Conservation (phyloP, 139 green algal species). For the Coccomyxa sp. region DNA sequence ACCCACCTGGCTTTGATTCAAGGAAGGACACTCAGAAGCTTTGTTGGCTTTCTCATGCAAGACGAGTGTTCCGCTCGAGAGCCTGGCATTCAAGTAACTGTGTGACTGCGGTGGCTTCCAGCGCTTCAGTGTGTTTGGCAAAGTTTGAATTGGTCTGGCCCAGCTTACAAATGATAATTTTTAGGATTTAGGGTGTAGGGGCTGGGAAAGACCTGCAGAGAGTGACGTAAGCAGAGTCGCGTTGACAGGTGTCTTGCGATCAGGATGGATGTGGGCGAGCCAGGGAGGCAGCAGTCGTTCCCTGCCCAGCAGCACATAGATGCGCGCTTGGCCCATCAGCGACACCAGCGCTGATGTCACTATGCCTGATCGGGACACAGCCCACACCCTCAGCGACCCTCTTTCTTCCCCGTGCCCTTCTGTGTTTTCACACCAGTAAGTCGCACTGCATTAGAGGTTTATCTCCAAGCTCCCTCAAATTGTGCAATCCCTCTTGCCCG, state of each 20-base stretch:
- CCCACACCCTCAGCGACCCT: background rate
- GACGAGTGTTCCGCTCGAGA: too few relatives aligned
- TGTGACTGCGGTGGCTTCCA: too few relatives aligned
- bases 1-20: too few relatives aligned
- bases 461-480: too few relatives aligned
- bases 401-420: background rate
- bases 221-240: constrained; percentile 45
- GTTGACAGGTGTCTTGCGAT: constrained; percentile 46
- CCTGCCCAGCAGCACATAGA: constrained; percentile 76
- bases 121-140: too few relatives aligned
- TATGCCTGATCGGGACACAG: constrained; percentile 47
- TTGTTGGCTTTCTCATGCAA: too few relatives aligned
- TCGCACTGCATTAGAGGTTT: background rate
- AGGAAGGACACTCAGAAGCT: too few relatives aligned
- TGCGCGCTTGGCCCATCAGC: constrained; percentile 71
- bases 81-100: too few relatives aligned
- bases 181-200: too few relatives aligned
- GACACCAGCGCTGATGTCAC: constrained; percentile 57
- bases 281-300: constrained; percentile 64
- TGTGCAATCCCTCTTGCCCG: too few relatives aligned
- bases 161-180: too few relatives aligned
- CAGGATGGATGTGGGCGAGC: constrained; percentile 51
- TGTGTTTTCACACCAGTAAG: background rate
- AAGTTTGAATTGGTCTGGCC: too few relatives aligned
- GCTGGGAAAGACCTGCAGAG: background rate